Conservation (phyloP, 108 stramenopile genomes). For the Nannochloropsis oceanica region DNA sequence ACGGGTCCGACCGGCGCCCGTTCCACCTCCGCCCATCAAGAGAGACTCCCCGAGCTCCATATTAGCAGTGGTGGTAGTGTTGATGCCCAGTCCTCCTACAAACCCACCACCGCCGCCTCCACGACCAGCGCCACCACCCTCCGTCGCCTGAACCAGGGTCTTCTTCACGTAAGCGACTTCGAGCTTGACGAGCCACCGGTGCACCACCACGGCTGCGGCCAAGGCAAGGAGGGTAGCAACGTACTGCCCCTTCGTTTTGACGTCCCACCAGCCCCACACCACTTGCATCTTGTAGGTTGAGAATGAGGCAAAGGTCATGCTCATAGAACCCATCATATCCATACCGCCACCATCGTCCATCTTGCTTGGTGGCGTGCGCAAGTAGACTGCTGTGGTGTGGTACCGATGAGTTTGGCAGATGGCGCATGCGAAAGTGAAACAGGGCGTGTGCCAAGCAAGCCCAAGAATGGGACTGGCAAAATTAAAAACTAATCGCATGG, state of each 20-base stretch:
- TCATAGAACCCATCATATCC: neutral
- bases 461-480: no score
- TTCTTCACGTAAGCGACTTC: neutral
- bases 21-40: neutral
- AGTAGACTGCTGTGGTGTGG: no score
- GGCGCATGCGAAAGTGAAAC: no score
- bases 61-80: neutral
- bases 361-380: no score
- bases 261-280: neutral
- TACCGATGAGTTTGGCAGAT: no score
- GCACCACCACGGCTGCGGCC: neutral
- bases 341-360: neutral
- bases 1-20: neutral
- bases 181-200: neutral
- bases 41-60: neutral
- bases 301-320: neutral
- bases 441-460: no score
- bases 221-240: neutral
- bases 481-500: no score
- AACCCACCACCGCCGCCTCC: neutral
- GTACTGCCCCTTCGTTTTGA: neutral
- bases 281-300: neutral
- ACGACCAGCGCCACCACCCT: neutral
- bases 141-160: neutral
- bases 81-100: neutral